Conservation (phyloP, 192 early-diverging fungal species). For the Coemansia sp. region DNA sequence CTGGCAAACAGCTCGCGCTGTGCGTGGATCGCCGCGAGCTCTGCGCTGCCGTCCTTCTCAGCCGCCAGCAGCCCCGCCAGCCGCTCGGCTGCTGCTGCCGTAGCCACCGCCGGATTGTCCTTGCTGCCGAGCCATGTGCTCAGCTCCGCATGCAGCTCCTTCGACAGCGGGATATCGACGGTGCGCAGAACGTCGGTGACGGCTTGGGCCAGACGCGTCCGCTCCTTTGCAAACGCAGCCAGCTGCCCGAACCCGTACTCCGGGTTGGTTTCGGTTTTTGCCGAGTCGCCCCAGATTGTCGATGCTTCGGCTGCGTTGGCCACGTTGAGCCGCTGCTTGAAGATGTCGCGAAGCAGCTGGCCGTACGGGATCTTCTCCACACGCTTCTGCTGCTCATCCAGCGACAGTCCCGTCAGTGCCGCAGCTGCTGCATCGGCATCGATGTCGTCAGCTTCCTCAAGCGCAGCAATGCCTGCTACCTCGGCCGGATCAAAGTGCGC, state of each 20-base stretch:
- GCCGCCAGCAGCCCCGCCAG: constrained; percentile 51
- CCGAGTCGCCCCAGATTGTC: constrained; percentile 70
- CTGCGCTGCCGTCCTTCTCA: constrained; percentile 20
- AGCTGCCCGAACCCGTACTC: constrained; percentile 88
- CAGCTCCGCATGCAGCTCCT: constrained; percentile 60
- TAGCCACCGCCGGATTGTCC: constrained; percentile 58
- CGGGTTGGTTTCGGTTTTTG: constrained; percentile 61
- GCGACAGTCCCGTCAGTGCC: constrained; percentile 25
- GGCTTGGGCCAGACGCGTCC: constrained; percentile 62
- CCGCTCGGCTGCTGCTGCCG: constrained; percentile 53
- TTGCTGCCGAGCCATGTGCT: constrained; percentile 66
- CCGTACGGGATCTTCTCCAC: constrained; percentile 77
- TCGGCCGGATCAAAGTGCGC: constrained; percentile 45
- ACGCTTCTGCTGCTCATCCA: constrained; percentile 37
- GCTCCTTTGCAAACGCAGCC: constrained; percentile 65
- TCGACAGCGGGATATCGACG: constrained; percentile 50
- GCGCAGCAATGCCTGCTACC: constrained; percentile 20
- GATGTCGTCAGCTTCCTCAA: constrained; percentile 8
- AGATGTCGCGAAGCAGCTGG: constrained; percentile 77
- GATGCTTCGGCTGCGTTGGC: constrained; percentile 72
- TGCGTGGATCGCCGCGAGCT: constrained; percentile 25
- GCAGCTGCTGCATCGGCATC: background rate
- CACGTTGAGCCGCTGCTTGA: constrained; percentile 70
- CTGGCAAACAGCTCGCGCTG: constrained; percentile 49
- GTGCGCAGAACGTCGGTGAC: constrained; percentile 63